Base-by-base conservation (phyloP, 176 grass and related monocot species). In the Paspalum vaginatum region DNA sequence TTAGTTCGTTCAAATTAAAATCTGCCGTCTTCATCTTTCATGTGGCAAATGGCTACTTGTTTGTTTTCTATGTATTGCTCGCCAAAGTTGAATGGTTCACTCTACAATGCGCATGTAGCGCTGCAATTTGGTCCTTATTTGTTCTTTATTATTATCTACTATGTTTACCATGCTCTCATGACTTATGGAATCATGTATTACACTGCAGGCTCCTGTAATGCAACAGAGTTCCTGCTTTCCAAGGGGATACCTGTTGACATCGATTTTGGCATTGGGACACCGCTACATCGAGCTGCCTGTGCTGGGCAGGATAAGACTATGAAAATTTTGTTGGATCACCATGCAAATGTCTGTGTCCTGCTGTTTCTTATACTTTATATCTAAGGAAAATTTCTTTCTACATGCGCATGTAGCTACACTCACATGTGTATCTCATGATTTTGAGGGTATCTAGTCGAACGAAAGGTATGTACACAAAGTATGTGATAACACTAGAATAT, bases 281-380 rank as follows among this genome's bases (percentile, higher is more conserved):
- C 62, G 59, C 72, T 84, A 18, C 68, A 32, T 40, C 27, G 59
- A 39, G 72, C 82, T 77, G 25, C 42, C 60, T 40, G 20, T 44
- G 68, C 68, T 77, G 82, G 40, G 25, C 18, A 84, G 27, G 62
- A 77, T 49, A 84, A 84, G 72, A 84, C 63, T 6, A 0, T 77
- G 63, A 84, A 84, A 72, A 77, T 84, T 68, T 84, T 84, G 32
- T 9, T 77, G 62, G 62, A 84, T 15, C 82, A 84, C 52, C 41
- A 77, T 0, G 72, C 72, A 68, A 68, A 84, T 84, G 82, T 84
- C 76, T 47, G 5, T 47, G 13, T 1, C 12, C 20, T 1, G 22
- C 41, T 38, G 12, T 58, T 76, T 76, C 18, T 25, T 17, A 9
- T 17, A 9, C 51, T 32, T 2, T 15, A 5, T 50, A 61, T 61